A percentile compares a stretch with the other conserved stretches of the same genome.
phyloP scores from a whole-genome alignment of 2,329 filamentous ascomycete species.

The Aurifilum marmelostoma region DNA sequence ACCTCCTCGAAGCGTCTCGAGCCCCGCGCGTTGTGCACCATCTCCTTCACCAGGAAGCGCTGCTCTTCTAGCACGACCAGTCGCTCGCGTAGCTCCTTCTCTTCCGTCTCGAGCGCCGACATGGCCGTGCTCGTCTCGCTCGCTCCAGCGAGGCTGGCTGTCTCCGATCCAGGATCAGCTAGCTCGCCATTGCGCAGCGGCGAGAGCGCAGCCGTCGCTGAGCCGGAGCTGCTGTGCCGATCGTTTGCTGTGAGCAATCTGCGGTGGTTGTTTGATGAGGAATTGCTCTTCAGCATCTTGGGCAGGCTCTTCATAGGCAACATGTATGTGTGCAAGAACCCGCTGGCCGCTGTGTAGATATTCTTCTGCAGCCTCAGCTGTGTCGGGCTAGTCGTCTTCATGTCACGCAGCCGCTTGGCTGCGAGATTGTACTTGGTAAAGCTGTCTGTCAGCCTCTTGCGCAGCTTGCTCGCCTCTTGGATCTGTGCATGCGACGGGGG shows the following conservation, averaged over 20 bases:
- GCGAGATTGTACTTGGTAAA: constrained; percentile 87
- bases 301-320: constrained; percentile 79
- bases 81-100: constrained; percentile 78
- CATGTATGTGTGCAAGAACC: constrained; percentile 89
- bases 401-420: constrained; percentile 77
- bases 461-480: constrained; percentile 82
- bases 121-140: constrained; percentile 58
- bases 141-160: constrained; percentile 48
- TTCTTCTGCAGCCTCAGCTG: constrained; percentile 78
- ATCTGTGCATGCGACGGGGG: constrained; percentile 68
- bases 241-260: constrained; percentile 34
- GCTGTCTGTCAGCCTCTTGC: constrained; percentile 86
- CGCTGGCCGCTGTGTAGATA: constrained; percentile 79
- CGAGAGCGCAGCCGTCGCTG: constrained; percentile 34
- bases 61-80: constrained; percentile 90
- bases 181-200: constrained; percentile 54
- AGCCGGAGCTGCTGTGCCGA: constrained; percentile 23
- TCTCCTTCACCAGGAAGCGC: constrained; percentile 83
- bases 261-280: constrained; percentile 35
- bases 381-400: constrained; percentile 71
- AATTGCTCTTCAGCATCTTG: constrained; percentile 57
- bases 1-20: constrained; percentile 86
- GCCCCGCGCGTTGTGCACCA: constrained; percentile 77
- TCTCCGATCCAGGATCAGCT: constrained; percentile 45
- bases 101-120: constrained; percentile 73